Conservation (phyloP, 2,329 filamentous ascomycete genomes). For the Penicillium sp. region DNA sequence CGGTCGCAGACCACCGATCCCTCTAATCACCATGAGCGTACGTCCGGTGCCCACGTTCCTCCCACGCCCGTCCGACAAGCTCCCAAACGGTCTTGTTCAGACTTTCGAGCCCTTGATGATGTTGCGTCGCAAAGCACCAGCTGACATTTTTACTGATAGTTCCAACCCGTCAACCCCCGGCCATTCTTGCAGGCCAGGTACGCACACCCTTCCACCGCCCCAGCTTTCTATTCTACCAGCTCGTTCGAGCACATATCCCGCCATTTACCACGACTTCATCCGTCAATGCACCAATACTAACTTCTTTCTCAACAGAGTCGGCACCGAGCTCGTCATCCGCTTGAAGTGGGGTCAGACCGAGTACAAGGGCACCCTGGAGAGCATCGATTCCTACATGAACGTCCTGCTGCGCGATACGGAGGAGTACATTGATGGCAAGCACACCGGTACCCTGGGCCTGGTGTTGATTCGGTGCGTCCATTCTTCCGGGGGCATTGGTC, state of each 20-base stretch:
- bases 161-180: constrained; percentile 93
- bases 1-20: constrained; percentile 7
- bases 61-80: constrained; percentile 11
- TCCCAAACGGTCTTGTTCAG: not conserved
- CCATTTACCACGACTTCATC: not conserved
- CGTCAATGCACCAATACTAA: not conserved
- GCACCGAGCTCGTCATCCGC: constrained; percentile 86
- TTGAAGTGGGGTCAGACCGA: constrained; percentile 98
- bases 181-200: constrained; percentile 93
- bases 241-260: not conserved
- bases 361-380: constrained; percentile 91
- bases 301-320: constrained; percentile 60
- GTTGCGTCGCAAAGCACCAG: not conserved
- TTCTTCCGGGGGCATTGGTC: not conserved
- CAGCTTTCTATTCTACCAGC: not conserved
- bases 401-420: constrained; percentile 87
- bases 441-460: constrained; percentile 80
- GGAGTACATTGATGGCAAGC: constrained; percentile 88
- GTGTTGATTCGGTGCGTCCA: constrained; percentile 80
- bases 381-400: constrained; percentile 99
- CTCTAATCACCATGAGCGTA: constrained; percentile 36
- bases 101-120: not conserved
- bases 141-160: constrained; percentile 50
- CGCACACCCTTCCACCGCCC: constrained; percentile 39
- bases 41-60: constrained; percentile 14